phyloP scores from a whole-genome alignment of 164 flowering plant species.

The Kalanchoe fedtschenkoi region DNA sequence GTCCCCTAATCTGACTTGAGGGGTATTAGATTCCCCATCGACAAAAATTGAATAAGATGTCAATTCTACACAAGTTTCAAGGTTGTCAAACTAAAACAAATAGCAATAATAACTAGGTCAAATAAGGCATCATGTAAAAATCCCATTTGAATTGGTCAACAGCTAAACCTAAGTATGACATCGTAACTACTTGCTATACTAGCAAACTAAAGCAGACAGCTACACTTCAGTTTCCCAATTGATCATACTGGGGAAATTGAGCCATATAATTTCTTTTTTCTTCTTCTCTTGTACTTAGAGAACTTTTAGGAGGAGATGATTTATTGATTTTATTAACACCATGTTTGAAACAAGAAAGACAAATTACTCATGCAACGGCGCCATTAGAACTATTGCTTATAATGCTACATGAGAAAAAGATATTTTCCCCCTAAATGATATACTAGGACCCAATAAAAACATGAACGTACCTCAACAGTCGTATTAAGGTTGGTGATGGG shows the following conservation, averaged over 20 bases:
- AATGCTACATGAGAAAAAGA: no score
- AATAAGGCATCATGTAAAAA: neutral
- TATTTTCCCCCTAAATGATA: no score
- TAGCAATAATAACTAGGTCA: neutral
- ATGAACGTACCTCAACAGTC: conserved; percentile 33
- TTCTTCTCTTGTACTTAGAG: neutral
- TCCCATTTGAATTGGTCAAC: neutral
- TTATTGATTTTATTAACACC: neutral
- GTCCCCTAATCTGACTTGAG: no score
- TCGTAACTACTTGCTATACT: neutral
- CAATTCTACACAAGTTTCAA: no score
- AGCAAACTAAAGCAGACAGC: neutral
- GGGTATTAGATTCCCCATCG: no score
- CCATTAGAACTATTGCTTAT: neutral
- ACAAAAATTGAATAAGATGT: no score
- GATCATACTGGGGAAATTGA: no score
- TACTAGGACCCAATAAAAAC: neutral
- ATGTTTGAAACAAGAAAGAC: neutral
- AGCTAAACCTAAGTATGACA: neutral
- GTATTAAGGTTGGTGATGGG: conserved; percentile 28
- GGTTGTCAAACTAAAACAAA: neutral
- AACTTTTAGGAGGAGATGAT: neutral
- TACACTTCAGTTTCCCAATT: neutral
- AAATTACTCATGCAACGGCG: neutral
- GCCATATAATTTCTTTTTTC: neutral